Base-by-base conservation (phyloP, 371 early-diverging fungal species). In the Rhizomucor pusillus region DNA sequence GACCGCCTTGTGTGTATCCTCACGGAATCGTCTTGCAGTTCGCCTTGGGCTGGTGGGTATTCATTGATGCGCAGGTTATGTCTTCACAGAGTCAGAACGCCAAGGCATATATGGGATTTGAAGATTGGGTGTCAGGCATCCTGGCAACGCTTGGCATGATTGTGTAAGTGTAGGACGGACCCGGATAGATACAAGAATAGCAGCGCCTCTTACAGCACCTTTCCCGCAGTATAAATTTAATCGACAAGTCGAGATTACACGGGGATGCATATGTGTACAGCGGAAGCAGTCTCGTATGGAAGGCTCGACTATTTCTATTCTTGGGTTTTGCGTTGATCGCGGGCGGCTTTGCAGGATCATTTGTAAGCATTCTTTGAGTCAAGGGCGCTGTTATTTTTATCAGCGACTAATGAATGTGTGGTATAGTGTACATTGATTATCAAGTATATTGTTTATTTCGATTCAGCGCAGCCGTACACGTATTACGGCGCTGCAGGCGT, bases 21-120 rank as follows among this genome's bases (percentile, higher is more conserved):
- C 35, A 29, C 29, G 7, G 29, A 29, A 29, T 49, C 18, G 40
- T 43, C 45, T 43, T 53, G 34, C 23, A 88, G 89, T 87, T 91
- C 69, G 87, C 90, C 0, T 34, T 90, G 37, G 92, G 87, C 6
- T 91, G 92, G 92, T 91, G 92, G 92, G 72, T 85, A 19, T 91
- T 91, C 63, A 81, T 91, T 35, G 92, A 91, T 64, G 89, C 86
- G 11, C 59, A 71, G 1, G 69, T 77, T 18, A 79, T 83, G 11
- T 73, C 69, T 20, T 61, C 77, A 25, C 62, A 63, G 50, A 47
- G 56, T 1, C 47, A 54, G 37, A 33, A 59, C 35, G 56, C 60
- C 25, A 57, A 59, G 22, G 51, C 48, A 43, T 59, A 60, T 16
- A 75, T 90, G 56, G 80, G 80, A 13, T 87, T 90, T 60, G 92